A percentile compares a stretch with the other conserved stretches of the same genome.
These are phyloP conservation scores for Trypanosoma lewisi DNA, from an alignment of 208 protist genomes.

Conservation along the genomic window DNA sequence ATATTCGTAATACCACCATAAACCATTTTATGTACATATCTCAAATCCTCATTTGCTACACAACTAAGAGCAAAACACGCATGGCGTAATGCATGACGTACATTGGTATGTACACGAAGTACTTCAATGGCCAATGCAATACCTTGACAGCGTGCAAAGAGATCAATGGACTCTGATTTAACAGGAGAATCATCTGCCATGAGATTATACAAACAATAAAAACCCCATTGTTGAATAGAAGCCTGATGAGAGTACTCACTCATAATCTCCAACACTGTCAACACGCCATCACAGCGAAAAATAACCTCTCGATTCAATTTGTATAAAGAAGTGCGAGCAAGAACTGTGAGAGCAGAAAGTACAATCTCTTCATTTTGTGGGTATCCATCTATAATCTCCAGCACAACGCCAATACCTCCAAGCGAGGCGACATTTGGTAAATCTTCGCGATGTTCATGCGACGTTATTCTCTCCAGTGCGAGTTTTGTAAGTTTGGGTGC, in stretches of 20 bases:
- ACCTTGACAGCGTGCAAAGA: conserved; percentile 42
- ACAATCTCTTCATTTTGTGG: conserved; percentile 70
- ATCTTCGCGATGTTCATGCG: conserved; percentile 20
- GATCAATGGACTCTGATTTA: conserved; percentile 28
- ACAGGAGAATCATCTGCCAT: conserved; percentile 31
- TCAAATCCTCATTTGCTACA: conserved; percentile 26
- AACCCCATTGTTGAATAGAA: conserved; percentile 70
- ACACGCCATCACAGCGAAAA: conserved; percentile 62
- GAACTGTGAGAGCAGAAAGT: conserved; percentile 45
- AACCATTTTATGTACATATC: conserved; percentile 35
- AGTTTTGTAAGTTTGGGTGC: conserved; percentile 43
- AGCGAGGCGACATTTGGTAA: conserved; percentile 33
- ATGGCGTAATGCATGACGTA: conserved; percentile 20
- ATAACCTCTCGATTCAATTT: conserved; percentile 57
- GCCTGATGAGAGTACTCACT: conserved; percentile 70
- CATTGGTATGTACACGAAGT: conserved; percentile 41
- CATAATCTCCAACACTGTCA: conserved; percentile 79
- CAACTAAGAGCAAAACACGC: conserved; percentile 32
- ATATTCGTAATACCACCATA: conserved; percentile 40
- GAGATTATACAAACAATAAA: conserved; percentile 52
- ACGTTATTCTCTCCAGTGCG: conserved; percentile 45
- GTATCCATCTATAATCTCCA: conserved; percentile 81
- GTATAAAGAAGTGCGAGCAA: conserved; percentile 68
- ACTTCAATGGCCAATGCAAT: conserved; percentile 55
- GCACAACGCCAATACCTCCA: conserved; percentile 65